A percentile compares a stretch with the other conserved stretches of the same genome.
phyloP scores from a whole-genome alignment of 345 rosid species.

The Dimocarpus longan region DNA sequence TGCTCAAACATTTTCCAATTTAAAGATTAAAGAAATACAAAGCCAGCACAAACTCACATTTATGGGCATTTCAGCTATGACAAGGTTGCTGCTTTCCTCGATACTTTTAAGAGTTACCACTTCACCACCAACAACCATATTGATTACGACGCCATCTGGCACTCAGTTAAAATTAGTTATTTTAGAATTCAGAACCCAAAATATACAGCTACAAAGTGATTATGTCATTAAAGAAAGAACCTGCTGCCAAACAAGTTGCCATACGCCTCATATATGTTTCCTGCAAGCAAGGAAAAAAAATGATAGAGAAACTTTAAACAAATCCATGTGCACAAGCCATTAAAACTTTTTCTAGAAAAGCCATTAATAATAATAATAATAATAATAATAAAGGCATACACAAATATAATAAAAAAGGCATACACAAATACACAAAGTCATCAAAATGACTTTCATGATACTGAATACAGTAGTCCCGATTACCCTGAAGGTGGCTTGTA shows the following conservation, averaged over 20 bases:
- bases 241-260: slow-evolving; percentile 84
- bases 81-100: slow-evolving; percentile 69
- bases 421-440: neutral
- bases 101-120: slow-evolving; percentile 73
- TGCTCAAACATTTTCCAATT: neutral
- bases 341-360: neutral
- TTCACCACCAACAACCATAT: slow-evolving; percentile 95
- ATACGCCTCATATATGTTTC: slow-evolving; percentile 79
- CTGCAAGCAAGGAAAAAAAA: slow-evolving; percentile 41
- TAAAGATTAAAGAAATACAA: neutral
- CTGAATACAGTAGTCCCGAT: neutral
- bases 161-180: slow-evolving; percentile 14
- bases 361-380: neutral
- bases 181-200: slow-evolving; percentile 15
- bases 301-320: neutral
- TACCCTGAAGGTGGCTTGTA: neutral
- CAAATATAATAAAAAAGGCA: neutral
- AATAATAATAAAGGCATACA: neutral
- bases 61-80: slow-evolving; percentile 91
- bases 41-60: slow-evolving; percentile 46
- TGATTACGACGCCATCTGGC: slow-evolving; percentile 91
- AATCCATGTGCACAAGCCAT: neutral
- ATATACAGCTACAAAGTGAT: neutral
- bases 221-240: slow-evolving; percentile 36
- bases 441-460: neutral